Conservation (phyloP, 2,329 filamentous ascomycete species). For the Colletotrichum lini region DNA sequence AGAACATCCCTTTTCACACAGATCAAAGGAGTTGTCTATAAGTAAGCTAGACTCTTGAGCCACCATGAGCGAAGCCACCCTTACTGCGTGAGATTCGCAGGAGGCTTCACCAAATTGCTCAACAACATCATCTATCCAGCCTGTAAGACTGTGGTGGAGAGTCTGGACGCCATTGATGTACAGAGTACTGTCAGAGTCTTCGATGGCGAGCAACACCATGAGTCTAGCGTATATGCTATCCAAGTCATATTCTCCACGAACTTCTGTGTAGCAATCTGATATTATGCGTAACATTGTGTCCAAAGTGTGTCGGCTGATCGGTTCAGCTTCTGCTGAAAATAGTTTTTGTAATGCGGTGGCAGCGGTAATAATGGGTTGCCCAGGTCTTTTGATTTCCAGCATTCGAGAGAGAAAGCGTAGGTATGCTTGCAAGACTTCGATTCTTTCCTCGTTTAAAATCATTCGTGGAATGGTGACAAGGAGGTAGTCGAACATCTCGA, state of each 20-base stretch:
- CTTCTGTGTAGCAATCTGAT: background rate
- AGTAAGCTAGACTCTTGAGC: rapidly evolving
- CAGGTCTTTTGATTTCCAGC: background rate
- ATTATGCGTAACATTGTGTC: background rate
- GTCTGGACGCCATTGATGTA: too few relatives aligned
- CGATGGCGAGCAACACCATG: rapidly evolving
- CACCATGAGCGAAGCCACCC: rapidly evolving
- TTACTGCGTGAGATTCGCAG: background rate
- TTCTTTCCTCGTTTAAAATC: background rate
- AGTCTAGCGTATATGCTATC: rapidly evolving
- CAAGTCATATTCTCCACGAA: background rate
- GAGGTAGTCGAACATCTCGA: rapidly evolving
- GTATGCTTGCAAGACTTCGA: background rate
- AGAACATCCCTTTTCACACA: background rate
- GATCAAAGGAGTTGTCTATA: rapidly evolving
- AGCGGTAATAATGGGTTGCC: background rate
- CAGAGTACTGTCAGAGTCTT: background rate
- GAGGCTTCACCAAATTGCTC: background rate
- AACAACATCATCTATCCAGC: background rate
- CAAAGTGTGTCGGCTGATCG: background rate
- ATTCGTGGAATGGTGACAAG: rapidly evolving
- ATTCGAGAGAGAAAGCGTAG: background rate
- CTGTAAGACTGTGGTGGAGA: background rate
- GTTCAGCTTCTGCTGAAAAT: background rate
- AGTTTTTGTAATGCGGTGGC: background rate